Conservation (phyloP, 176 grass and related monocot species). For the Oryza glaberrima region DNA sequence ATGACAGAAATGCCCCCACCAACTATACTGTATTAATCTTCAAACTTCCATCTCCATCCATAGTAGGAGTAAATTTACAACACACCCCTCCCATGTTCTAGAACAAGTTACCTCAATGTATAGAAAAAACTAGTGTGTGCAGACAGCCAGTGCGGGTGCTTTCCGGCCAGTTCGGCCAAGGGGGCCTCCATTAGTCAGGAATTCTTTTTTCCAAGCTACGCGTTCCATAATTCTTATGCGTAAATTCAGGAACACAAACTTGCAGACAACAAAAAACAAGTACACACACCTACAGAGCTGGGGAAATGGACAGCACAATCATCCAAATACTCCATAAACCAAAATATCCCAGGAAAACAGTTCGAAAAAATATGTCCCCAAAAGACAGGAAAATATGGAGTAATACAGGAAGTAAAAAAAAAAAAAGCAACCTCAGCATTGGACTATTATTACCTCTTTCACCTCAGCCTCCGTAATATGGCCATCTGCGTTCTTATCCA, state of each 20-base stretch:
- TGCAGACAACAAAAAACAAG: slow-evolving; percentile 50
- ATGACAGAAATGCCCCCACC: slow-evolving; percentile 63
- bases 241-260: slow-evolving; percentile 52
- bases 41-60: slow-evolving; percentile 29
- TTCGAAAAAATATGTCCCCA: background rate
- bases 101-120: slow-evolving; percentile 27
- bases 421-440: slow-evolving; percentile 7
- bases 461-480: slow-evolving; percentile 89
- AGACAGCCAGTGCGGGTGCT: slow-evolving; percentile 50
- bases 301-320: slow-evolving; percentile 41
- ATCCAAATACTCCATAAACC: slow-evolving; percentile 39
- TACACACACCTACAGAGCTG: slow-evolving; percentile 33
- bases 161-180: slow-evolving; percentile 54
- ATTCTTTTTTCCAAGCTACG: slow-evolving; percentile 40
- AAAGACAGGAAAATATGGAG: background rate
- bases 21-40: slow-evolving; percentile 36
- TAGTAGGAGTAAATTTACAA: slow-evolving; percentile 31
- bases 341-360: slow-evolving; percentile 19
- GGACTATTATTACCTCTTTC: slow-evolving; percentile 65
- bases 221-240: slow-evolving; percentile 35
- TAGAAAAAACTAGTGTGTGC: slow-evolving; percentile 26
- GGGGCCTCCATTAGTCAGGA: slow-evolving; percentile 47
- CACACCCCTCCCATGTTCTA: slow-evolving; percentile 42
- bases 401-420: background rate
- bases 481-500: slow-evolving; percentile 92